Conservation (phyloP, 768 basidiomycete species). For the Kwoniella dendrophila region DNA sequence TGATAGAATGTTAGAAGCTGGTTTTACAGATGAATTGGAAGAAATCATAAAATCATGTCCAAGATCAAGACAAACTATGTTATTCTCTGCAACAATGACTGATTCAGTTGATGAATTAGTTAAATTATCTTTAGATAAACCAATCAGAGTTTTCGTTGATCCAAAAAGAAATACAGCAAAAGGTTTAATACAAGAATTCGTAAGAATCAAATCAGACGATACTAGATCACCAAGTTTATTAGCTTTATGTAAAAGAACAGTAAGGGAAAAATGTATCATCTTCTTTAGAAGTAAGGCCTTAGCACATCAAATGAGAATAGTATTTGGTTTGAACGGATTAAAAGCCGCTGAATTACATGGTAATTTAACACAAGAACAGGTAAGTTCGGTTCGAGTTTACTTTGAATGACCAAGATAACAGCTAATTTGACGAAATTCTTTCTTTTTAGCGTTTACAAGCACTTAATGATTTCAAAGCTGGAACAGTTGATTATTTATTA, state of each 20-base stretch:
- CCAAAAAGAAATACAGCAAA: conserved; percentile 84
- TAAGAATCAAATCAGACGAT: conserved; percentile 72
- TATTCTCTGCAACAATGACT: conserved; percentile 99
- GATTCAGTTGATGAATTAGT: conserved; percentile 93
- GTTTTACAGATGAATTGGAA: conserved; percentile 88
- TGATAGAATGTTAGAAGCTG: conserved; percentile 86
- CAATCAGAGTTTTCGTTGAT: conserved; percentile 92
- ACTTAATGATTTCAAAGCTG: conserved; percentile 82
- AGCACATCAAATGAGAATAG: conserved; percentile 93
- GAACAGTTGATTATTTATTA: conserved; percentile 85
- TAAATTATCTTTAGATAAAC: conserved; percentile 86
- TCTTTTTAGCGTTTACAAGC: conserved; percentile 73
- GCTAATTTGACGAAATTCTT: neutral
- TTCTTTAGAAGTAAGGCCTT: conserved; percentile 96
- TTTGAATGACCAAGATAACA: conserved; percentile 1
- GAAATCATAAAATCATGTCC: conserved; percentile 94
- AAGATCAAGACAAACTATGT: conserved; percentile 81
- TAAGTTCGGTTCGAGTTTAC: conserved; percentile 51
- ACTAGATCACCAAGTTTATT: conserved; percentile 54
- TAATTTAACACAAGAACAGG: conserved; percentile 94
- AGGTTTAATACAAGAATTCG: conserved; percentile 89
- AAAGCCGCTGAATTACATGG: conserved; percentile 92
- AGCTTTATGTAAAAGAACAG: conserved; percentile 82
- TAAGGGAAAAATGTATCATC: conserved; percentile 79
- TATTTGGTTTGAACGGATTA: conserved; percentile 75